Evolutionary conservation across 1,139 yeast species (phyloP), one percentile per base, ranked within the genome.

Genomic region (Casaregolazyma lundiana): DNA sequence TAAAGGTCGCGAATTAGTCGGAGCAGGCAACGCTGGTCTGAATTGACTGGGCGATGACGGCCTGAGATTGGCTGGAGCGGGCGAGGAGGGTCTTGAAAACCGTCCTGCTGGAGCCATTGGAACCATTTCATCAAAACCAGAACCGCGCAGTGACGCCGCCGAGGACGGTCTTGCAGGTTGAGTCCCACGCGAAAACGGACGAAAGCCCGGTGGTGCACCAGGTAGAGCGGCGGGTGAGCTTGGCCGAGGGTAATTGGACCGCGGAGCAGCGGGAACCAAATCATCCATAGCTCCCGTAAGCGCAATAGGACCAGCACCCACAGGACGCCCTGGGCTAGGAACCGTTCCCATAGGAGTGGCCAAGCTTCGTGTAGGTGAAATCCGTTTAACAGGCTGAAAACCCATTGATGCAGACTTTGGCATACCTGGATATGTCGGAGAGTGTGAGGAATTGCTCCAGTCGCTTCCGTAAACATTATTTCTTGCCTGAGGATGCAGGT

Each of bases 391-490:
- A 4, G 32, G 32, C 32, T 3, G 32, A 4, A 26, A 26, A 11
- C 32, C 32, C 32, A 26, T 26, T n/a, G 32, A 26, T n/a, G 13
- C 15, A 26, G 32, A 26, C 13, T 26, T 26, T 5, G 32, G 4
- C 32, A 26, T 26, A 4, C 32, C 32, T 26, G 32, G 32, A 26
- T 26, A 26, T n/a, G 32, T 26, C 32, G 32, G 32, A 6, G 32
- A 26, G 11, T 26, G 32, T 15, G 32, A 26, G 3, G 32, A 26
- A 13, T 24, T 30, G 13, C 43, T 40, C 43, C 43, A 40, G 21
- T 40, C 43, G 13, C 34, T 21, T n/a, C 43, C 43, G 13, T 30
- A 40, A 7, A 35, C 43, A 40, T 40, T 40, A 19, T 18, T 40
- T 20, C 43, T 18, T 11, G 19, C 34, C 6, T 26, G 19, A 2